Percentiles rank a stretch among this genome's conserved stretches.
Conservation (phyloP, 805 yeast species). For the Yamadazyma philogaea region DNA sequence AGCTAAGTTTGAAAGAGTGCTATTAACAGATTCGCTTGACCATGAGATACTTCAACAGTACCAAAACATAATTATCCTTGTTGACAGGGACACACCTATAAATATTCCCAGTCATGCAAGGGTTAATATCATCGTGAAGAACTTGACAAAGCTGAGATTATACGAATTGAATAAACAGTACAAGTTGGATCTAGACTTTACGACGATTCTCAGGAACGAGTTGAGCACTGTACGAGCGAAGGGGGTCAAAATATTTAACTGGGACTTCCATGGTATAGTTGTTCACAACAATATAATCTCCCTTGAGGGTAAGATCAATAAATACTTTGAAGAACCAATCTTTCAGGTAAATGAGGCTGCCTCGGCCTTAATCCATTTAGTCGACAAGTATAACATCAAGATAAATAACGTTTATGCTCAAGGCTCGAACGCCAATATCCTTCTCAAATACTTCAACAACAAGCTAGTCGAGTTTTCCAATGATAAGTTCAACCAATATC, state of each 20-base stretch:
- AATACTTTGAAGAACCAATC: constrained; percentile 45
- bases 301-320: constrained; percentile 38
- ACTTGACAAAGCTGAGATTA: constrained; percentile 32
- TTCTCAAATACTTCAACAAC: constrained; percentile 42
- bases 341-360: constrained; percentile 49
- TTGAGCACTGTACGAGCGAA: constrained; percentile 8
- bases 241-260: constrained; percentile 44
- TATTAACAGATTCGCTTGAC: constrained; percentile 40
- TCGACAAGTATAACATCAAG: constrained; percentile 36
- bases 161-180: constrained; percentile 27
- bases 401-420: constrained; percentile 56
- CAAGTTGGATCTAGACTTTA: constrained; percentile 12
- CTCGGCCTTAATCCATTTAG: constrained; percentile 44
- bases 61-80: constrained; percentile 14
- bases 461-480: constrained; percentile 35
- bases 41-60: constrained; percentile 12
- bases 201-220: constrained; percentile 8
- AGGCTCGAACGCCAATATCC: constrained; percentile 53
- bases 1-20: constrained; percentile 47
- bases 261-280: constrained; percentile 44
- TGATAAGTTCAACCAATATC: constrained; percentile 32
- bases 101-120: constrained; percentile 14
- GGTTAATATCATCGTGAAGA: constrained; percentile 32
- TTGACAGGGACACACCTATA: constrained; percentile 9
- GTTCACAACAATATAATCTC: constrained; percentile 43